Conservation (phyloP, 148 eudicot genomes). For the Nepenthes gracilis region DNA sequence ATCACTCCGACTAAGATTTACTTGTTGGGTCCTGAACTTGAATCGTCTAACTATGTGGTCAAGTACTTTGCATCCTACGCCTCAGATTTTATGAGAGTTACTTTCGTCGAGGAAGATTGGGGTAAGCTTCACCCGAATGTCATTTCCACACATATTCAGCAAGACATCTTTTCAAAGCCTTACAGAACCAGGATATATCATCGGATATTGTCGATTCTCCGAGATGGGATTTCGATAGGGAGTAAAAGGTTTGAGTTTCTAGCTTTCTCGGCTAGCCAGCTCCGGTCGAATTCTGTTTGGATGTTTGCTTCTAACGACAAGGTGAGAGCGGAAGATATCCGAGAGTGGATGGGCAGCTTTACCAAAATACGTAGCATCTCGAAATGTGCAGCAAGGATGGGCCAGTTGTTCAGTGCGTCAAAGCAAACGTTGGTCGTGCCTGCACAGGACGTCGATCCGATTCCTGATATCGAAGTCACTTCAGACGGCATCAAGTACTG, state of each 20-base stretch:
- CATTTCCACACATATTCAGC: conserved; percentile 43
- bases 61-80: conserved; percentile 72
- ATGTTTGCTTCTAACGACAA: conserved; percentile 96
- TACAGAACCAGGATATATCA: conserved; percentile 54
- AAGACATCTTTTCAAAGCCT: conserved; percentile 71
- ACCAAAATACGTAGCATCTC: conserved; percentile 83
- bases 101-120: conserved; percentile 99
- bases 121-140: conserved; percentile 50
- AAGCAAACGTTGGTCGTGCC: conserved; percentile 66
- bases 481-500: conserved; percentile 69
- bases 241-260: conserved; percentile 68
- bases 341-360: conserved; percentile 98
- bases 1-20: conserved; percentile 81
- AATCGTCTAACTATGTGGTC: conserved; percentile 78
- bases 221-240: conserved; percentile 76
- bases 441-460: conserved; percentile 58
- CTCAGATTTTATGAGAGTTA: conserved; percentile 77
- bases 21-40: conserved; percentile 87
- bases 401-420: conserved; percentile 86
- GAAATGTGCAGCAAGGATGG: conserved; percentile 98
- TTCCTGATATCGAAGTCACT: conserved; percentile 73
- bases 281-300: conserved; percentile 91
- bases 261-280: conserved; percentile 95
- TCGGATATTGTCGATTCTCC: conserved; percentile 63
- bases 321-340: conserved; percentile 63